These are phyloP conservation scores for Colletotrichum aenigma DNA, from an alignment of 2,329 filamentous ascomycete species.

Conservation along the genomic window DNA sequence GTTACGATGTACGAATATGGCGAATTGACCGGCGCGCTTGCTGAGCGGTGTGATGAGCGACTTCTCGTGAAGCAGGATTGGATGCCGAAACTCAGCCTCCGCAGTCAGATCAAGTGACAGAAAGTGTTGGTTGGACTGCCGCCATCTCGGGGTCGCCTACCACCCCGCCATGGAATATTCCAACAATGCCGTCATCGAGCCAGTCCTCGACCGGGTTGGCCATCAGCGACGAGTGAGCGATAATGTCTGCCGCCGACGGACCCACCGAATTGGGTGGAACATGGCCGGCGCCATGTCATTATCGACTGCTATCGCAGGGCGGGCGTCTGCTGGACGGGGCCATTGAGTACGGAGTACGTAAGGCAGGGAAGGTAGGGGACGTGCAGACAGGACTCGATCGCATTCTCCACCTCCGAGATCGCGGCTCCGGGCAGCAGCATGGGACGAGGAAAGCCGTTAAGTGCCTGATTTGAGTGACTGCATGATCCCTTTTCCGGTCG, in stretches of 20 bases:
- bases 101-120: not conserved
- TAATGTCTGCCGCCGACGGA: not conserved
- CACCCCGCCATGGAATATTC: conserved; percentile 3
- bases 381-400: conserved; percentile 15
- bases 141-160: not conserved
- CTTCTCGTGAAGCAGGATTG: conserved; percentile 4
- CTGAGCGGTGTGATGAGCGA: conserved; percentile 11
- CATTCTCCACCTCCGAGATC: conserved; percentile 12
- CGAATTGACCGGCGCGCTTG: not conserved
- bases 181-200: conserved; percentile 15
- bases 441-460: not conserved
- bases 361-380: not conserved
- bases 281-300: not conserved
- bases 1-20: not conserved
- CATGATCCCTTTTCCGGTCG: not conserved
- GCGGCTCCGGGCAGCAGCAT: conserved; percentile 16
- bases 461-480: not conserved
- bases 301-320: not conserved
- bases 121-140: not conserved
- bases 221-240: not conserved
- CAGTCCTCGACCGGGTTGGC: not conserved
- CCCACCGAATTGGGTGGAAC: conserved; percentile 8
- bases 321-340: not conserved
- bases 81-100: not conserved
- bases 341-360: not conserved